Evolutionary conservation across 1,139 yeast genomes (phyloP).

Genomic region (Taiozyma onychis): DNA sequence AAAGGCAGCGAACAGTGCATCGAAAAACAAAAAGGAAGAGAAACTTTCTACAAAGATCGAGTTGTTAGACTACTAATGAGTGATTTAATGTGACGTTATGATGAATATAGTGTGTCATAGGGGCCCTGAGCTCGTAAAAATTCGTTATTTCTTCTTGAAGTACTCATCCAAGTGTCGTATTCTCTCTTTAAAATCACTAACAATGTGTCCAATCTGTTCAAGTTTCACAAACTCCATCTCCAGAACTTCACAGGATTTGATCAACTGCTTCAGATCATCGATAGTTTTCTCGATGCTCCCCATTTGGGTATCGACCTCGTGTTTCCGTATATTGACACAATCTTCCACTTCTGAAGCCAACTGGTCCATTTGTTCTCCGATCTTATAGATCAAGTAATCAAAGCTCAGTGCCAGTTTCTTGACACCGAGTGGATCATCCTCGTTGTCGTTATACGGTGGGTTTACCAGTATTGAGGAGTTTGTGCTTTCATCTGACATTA

Average conservation of each 20-base stretch:
- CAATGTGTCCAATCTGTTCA: conserved; percentile 55
- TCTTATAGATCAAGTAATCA: conserved; percentile 58
- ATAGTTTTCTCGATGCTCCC: conserved; percentile 40
- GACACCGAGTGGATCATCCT: conserved; percentile 59
- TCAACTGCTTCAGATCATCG: conserved; percentile 34
- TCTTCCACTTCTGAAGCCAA: conserved; percentile 33
- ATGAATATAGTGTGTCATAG: background rate
- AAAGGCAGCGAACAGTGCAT: conserved; percentile 17
- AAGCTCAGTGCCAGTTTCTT: conserved; percentile 52
- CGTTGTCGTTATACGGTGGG: conserved; percentile 20
- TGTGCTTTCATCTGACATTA: background rate
- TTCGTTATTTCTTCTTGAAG: conserved; percentile 4
- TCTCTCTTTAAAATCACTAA: conserved; percentile 34
- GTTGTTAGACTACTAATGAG: conserved; percentile 5
- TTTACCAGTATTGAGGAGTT: background rate
- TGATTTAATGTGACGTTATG: background rate
- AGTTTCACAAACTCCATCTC: conserved; percentile 62
- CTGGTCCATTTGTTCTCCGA: conserved; percentile 45
- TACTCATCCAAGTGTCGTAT: conserved; percentile 19
- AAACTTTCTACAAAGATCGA: conserved; percentile 7
- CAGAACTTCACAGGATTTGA: conserved; percentile 47
- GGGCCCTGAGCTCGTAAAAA: background rate
- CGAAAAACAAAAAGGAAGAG: conserved; percentile 15
- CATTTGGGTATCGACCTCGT: conserved; percentile 28
- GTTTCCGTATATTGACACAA: conserved; percentile 28